Evolutionary conservation across 2,329 filamentous ascomycete genomes (phyloP).

Genomic region (Ceratocystis lukuohia): DNA sequence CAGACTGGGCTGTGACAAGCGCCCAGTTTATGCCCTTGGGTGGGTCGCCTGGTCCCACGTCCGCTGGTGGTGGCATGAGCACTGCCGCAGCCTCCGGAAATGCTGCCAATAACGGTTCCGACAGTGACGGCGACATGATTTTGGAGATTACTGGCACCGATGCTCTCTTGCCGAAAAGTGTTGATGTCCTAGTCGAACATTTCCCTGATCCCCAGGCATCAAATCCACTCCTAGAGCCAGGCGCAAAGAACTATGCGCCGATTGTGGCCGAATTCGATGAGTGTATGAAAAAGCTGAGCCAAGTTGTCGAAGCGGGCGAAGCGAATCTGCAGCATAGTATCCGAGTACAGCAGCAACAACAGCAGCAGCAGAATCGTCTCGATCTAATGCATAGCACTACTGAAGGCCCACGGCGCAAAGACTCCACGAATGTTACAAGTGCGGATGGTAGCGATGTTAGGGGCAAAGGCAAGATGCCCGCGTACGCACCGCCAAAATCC

Average conservation of each 20-base stretch:
- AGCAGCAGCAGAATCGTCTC: conserved; percentile 13
- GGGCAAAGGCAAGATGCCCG: conserved; percentile 1
- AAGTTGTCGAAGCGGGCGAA: conserved; percentile 40
- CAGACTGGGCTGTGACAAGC: conserved; percentile 53
- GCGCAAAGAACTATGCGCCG: conserved; percentile 33
- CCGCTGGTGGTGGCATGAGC: conserved; percentile 33
- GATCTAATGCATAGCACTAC: neutral
- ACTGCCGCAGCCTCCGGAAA: conserved; percentile 11
- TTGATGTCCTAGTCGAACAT: neutral
- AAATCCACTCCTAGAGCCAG: conserved; percentile 21
- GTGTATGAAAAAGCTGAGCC: conserved; percentile 41
- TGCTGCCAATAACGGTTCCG: neutral
- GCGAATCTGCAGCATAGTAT: conserved; percentile 28
- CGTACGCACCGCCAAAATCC: neutral
- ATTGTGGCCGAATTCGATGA: conserved; percentile 45
- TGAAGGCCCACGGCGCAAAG: neutral
- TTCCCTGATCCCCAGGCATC: conserved; percentile 11
- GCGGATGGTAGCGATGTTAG: neutral
- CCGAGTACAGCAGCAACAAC: conserved; percentile 16
- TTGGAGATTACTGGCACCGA: conserved; percentile 14
- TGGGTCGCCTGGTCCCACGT: conserved; percentile 29
- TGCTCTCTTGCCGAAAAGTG: neutral
- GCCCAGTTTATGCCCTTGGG: conserved; percentile 35
- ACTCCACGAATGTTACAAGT: conserved; percentile 17
- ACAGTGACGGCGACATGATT: conserved; percentile 12